Evolutionary conservation across 805 yeast genomes (phyloP), one percentile per base, ranked within the genome.

Genomic region (Maudiozyma turicensis): DNA sequence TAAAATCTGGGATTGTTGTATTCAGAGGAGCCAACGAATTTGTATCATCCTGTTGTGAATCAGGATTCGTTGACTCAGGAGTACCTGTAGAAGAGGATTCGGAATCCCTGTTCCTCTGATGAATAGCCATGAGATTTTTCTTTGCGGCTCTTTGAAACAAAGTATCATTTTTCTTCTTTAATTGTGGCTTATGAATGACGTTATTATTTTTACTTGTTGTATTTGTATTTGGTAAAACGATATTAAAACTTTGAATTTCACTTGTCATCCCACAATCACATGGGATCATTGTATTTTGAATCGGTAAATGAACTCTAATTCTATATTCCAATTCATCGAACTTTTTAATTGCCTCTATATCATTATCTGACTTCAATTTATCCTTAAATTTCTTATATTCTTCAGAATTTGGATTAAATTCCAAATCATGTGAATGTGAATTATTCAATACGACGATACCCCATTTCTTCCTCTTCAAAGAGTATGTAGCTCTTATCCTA

Each of bases 401-500:
- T 13, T 65, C 66, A 45, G 67, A 61, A 32, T 58, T 58, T 3
- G 69, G 67, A 48, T 65, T 59, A 46, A 66, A 65, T 44, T 57
- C 58, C 31, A 75, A 49, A 2, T 71, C 69, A 59, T 82, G 88
- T 53, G 82, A 76, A 62, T 82, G 88, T 5, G 63, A 61, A 54
- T 78, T 82, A 61, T 78, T 77, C 37, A 82, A 73, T 14, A 82
- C 77, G 20, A 78, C 83, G 33, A 82, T 67, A 13, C 78, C 69
- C 88, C 88, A 82, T 48, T 68, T 65, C 50, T 71, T 67, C 35
- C 75, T 69, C 52, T 80, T 66, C 9, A 76, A 54, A 1, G 82
- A 75, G 56, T 68, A 80, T 54, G 82, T 80, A 2, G 86, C 86
- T 48, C 88, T 63, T 41, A 82, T 72, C 59, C 83, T 70, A 58